A percentile compares a stretch with the other conserved stretches of the same genome.
Conservation (phyloP, 352 stramenopile species). For the Pythium aristosporum region DNA sequence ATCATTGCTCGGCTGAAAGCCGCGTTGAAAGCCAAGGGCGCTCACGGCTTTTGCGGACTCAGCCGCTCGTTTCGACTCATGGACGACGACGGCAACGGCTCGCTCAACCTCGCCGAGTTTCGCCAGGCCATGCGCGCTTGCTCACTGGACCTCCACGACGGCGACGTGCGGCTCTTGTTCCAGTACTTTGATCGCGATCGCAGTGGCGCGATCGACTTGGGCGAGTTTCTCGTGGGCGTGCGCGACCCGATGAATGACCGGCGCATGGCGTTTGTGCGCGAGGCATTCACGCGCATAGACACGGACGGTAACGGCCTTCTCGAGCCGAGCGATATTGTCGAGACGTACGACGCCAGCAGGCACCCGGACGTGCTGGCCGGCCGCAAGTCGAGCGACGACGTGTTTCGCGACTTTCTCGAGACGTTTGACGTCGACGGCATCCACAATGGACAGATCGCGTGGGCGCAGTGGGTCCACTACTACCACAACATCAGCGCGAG, state of each 20-base stretch:
- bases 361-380: conserved; percentile 85
- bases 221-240: conserved; percentile 87
- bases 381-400: conserved; percentile 55
- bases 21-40: conserved; percentile 57
- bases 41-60: conserved; percentile 72
- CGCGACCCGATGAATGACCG: conserved; percentile 69
- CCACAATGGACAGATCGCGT: conserved; percentile 71
- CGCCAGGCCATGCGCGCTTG: conserved; percentile 57
- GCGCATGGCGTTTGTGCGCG: conserved; percentile 63
- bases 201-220: conserved; percentile 73
- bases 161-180: conserved; percentile 70
- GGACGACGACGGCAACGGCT: conserved; percentile 75
- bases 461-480: conserved; percentile 76
- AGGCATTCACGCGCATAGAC: conserved; percentile 86
- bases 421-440: conserved; percentile 79
- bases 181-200: conserved; percentile 82
- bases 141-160: conserved; percentile 52
- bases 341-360: conserved; percentile 76
- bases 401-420: conserved; percentile 83
- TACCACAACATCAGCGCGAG: conserved; percentile 87
- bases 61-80: conserved; percentile 73
- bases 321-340: conserved; percentile 77
- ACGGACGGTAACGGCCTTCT: conserved; percentile 70
- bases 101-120: conserved; percentile 77
- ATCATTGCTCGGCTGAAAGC: conserved; percentile 53